Evolutionary conservation across 2,329 filamentous ascomycete species (phyloP).

Genomic region (Bipolaris victoriae): DNA sequence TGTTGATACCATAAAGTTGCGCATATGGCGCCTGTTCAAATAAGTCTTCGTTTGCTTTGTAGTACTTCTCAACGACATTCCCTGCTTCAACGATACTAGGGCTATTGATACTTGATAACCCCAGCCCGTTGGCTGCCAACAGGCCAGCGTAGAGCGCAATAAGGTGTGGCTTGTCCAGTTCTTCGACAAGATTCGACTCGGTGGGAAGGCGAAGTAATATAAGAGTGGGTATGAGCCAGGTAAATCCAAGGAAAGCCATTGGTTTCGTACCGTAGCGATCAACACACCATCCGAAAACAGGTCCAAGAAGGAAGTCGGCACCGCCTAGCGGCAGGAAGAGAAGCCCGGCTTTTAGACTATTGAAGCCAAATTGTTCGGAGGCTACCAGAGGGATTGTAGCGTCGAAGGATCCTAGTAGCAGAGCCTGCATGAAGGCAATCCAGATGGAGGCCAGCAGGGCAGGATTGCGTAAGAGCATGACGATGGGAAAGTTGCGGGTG

Average conservation of each 20-base stretch:
- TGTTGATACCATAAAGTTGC: constrained; percentile 69
- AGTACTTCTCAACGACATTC: constrained; percentile 61
- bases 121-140: constrained; percentile 57
- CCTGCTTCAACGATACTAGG: constrained; percentile 64
- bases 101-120: constrained; percentile 61
- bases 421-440: constrained; percentile 40
- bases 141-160: constrained; percentile 56
- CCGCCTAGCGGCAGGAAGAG: constrained; percentile 56
- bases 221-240: constrained; percentile 52
- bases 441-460: constrained; percentile 42
- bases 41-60: constrained; percentile 60
- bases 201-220: constrained; percentile 52
- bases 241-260: constrained; percentile 52
- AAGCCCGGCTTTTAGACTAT: constrained; percentile 52
- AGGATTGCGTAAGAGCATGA: constrained; percentile 50
- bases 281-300: constrained; percentile 56
- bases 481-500: constrained; percentile 54
- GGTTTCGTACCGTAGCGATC: constrained; percentile 55
- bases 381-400: constrained; percentile 56
- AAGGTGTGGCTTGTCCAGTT: constrained; percentile 35
- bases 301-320: constrained; percentile 54
- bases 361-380: constrained; percentile 52
- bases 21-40: constrained; percentile 67
- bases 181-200: constrained; percentile 20
- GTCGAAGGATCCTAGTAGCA: constrained; percentile 55